phyloP scores from a whole-genome alignment of 805 yeast species.

The Zygosaccharomyces bailii region DNA sequence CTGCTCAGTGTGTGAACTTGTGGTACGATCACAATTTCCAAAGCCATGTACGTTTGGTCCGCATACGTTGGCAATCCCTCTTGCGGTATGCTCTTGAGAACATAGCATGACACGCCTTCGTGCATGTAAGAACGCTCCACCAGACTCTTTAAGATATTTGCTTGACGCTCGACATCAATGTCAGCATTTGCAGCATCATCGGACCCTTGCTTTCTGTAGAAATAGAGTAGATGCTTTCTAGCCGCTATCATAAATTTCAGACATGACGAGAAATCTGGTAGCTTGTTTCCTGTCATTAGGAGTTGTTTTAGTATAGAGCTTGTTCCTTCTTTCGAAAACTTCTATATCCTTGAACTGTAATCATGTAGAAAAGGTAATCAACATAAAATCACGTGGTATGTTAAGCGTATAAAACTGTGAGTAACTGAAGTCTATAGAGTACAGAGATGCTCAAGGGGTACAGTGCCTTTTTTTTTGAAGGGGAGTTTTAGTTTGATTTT shows the following conservation, averaged over 20 bases:
- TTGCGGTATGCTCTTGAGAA: constrained; percentile 4
- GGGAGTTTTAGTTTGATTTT: no score
- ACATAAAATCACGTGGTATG: not conserved
- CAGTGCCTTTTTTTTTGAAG: no score
- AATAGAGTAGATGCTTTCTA: constrained; percentile 20
- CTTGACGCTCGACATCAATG: constrained; percentile 13
- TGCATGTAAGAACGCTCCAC: constrained; percentile 11
- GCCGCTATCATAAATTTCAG: constrained; percentile 21
- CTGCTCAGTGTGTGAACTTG: constrained; percentile 16
- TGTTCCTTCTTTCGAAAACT: not conserved
- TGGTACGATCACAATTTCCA: constrained; percentile 20
- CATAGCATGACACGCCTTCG: constrained; percentile 10
- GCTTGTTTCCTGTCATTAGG: constrained; percentile 9
- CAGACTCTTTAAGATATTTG: constrained; percentile 11
- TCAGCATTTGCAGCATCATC: constrained; percentile 3
- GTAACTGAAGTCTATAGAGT: no score
- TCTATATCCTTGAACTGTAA: not conserved
- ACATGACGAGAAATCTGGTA: constrained; percentile 23
- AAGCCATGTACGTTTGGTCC: not conserved
- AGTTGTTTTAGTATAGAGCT: not conserved
- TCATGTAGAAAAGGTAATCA: not conserved
- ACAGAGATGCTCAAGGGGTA: no score
- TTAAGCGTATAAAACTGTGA: not conserved
- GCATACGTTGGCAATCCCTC: constrained; percentile 1
- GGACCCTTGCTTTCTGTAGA: constrained; percentile 11